Conservation (phyloP, 352 stramenopile genomes). For the Pythium biforme region DNA sequence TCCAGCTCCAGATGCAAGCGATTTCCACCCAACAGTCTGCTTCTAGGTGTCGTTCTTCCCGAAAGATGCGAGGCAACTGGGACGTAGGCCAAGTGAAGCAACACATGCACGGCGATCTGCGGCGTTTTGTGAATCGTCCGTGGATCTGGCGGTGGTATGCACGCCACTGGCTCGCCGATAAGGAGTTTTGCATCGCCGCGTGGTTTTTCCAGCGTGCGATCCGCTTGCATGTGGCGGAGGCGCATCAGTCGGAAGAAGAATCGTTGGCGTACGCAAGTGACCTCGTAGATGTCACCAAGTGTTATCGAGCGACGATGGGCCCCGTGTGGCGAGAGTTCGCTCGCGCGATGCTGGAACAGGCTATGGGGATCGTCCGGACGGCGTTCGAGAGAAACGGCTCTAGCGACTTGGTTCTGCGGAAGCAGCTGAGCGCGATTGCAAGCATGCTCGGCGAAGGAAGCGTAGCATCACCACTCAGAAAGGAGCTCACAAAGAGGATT, state of each 20-base stretch:
- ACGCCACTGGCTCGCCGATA: conserved; percentile 35
- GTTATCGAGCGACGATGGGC: conserved; percentile 38
- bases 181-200: conserved; percentile 44
- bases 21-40: not conserved
- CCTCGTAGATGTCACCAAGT: conserved; percentile 37
- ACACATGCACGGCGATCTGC: conserved; percentile 53
- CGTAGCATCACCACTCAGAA: conserved; percentile 21
- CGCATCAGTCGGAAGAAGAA: not conserved
- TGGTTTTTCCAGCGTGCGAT: conserved; percentile 45
- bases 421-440: conserved; percentile 13
- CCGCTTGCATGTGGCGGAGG: not conserved
- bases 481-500: conserved; percentile 32
- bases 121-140: conserved; percentile 37
- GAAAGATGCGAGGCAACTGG: conserved; percentile 42
- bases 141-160: conserved; percentile 70
- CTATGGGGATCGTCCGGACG: conserved; percentile 14
- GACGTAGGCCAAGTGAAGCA: conserved; percentile 36
- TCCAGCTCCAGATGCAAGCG: conserved; percentile 35
- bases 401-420: conserved; percentile 14
- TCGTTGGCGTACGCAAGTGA: conserved; percentile 21
- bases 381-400: conserved; percentile 10
- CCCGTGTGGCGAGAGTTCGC: conserved; percentile 16
- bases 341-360: conserved; percentile 20
- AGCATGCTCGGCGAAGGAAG: not conserved
- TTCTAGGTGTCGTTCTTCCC: not conserved